Evolutionary conservation across 371 early-diverging fungal genomes (phyloP), one percentile per base, ranked within the genome.

Genomic region (Mucor mucedo): DNA sequence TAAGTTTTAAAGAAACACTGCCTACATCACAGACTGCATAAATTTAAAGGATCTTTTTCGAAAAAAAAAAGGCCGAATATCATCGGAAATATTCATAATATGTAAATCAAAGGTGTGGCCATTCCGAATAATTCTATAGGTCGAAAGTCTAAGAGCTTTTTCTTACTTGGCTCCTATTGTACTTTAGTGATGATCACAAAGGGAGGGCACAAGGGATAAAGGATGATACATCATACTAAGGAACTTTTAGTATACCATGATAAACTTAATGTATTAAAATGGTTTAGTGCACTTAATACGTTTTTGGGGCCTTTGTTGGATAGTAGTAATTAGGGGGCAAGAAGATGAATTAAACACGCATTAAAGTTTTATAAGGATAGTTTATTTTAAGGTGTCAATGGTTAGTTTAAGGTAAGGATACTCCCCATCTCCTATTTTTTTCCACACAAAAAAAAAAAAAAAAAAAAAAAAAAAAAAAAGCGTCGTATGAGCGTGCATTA

Each of bases 351-450:
- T 35, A 35, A 35, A 35, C 35, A 35, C 35, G 35, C 35, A 35
- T 35, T 35, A 21, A 47, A 47, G 47, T 47, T 47, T 21, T 47
- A 47, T n/a, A 27, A 42, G 42, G 42, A 42, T 21, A 47, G 21
- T 35, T 4, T 21, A 5, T 21, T 21, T 21, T 47, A 47, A 47
- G 47, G 47, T 47, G 47, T 47, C 21, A 47, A 47, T 47, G 47
- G 27, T 21, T 3, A 21, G 8, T 47, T 47, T 47, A 47, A 47
- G 21, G 47, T 21, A 47, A 47, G 21, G 45, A 47, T 8, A 47
- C 47, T 21, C 47, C 47, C 21, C 47, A 47, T 47, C 47, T 8
- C 44, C n/a, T 44, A n/a, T 44, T 47, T 47, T 47, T 47, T 16
- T 21, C 21, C 21, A 21, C 21, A 21, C n/a, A n/a, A n/a, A 21